phyloP scores from a whole-genome alignment of 2,329 filamentous ascomycete species.

The Fusarium sp. region DNA sequence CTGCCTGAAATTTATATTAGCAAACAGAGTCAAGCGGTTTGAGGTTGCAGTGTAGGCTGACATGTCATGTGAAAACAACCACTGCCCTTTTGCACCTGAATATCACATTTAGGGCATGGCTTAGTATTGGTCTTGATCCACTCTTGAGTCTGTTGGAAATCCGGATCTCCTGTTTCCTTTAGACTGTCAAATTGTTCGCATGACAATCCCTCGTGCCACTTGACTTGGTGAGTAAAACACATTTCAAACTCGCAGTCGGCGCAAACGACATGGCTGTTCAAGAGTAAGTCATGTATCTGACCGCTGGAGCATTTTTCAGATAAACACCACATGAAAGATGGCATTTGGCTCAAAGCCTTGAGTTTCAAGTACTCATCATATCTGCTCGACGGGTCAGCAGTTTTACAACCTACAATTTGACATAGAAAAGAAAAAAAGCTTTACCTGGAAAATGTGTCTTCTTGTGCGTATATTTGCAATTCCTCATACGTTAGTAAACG shows the following conservation, averaged over 20 bases:
- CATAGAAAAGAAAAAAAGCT: background rate
- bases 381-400: background rate
- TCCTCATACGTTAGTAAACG: slow-evolving; percentile 11
- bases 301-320: slow-evolving; percentile 6
- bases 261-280: slow-evolving; percentile 8
- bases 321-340: slow-evolving; percentile 24
- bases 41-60: background rate
- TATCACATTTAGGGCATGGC: slow-evolving; percentile 9
- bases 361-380: slow-evolving; percentile 23
- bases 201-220: slow-evolving; percentile 10
- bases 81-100: slow-evolving; percentile 14
- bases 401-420: background rate
- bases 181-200: slow-evolving; percentile 2
- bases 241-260: slow-evolving; percentile 17
- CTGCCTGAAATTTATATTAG: background rate
- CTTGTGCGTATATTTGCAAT: slow-evolving; percentile 9
- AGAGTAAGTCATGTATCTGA: slow-evolving; percentile 9
- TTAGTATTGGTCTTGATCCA: slow-evolving; percentile 9
- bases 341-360: slow-evolving; percentile 3
- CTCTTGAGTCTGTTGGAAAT: slow-evolving; percentile 4
- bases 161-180: slow-evolving; percentile 1
- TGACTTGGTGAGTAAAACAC: slow-evolving; percentile 16
- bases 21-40: background rate
- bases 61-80: slow-evolving; percentile 26
- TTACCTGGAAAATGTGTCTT: slow-evolving; percentile 6